Evolutionary conservation across 352 stramenopile species (phyloP).

Genomic region (Aphanomyces stellatus): DNA sequence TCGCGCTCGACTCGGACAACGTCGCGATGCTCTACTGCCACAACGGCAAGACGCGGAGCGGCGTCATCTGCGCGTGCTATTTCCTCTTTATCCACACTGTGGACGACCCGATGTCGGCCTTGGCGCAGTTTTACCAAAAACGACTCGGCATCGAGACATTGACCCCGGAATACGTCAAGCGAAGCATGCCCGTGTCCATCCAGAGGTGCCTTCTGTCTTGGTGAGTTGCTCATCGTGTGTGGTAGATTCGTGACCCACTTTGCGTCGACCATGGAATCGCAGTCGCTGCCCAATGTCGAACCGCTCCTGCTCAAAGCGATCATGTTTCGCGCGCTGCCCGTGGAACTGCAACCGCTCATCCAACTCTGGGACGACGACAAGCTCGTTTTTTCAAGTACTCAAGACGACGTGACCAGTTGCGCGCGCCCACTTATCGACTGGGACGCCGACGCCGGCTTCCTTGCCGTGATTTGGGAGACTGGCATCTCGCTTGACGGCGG

Average conservation of each 20-base stretch:
- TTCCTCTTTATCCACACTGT: conserved; percentile 78
- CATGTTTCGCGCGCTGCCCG: conserved; percentile 56
- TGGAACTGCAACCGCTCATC: conserved; percentile 66
- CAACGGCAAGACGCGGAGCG: conserved; percentile 90
- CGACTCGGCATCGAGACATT: conserved; percentile 67
- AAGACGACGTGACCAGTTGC: conserved; percentile 7
- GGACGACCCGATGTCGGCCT: conserved; percentile 71
- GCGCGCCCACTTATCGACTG: conserved; percentile 57
- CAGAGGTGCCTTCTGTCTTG: conserved; percentile 24
- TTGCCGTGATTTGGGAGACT: conserved; percentile 71
- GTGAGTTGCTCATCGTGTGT: neutral
- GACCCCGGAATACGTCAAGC: conserved; percentile 42
- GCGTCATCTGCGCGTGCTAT: conserved; percentile 90
- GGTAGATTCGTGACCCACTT: conserved; percentile 52
- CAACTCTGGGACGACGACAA: conserved; percentile 80
- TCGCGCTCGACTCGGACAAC: conserved; percentile 70
- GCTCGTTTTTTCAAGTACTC: conserved; percentile 53
- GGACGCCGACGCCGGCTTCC: conserved; percentile 70
- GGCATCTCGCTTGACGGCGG: conserved; percentile 66
- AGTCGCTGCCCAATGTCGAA: conserved; percentile 46
- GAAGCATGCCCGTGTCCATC: conserved; percentile 70
- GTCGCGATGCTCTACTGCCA: conserved; percentile 84
- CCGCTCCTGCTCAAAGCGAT: conserved; percentile 70
- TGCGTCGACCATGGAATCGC: conserved; percentile 41
- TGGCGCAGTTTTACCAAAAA: conserved; percentile 86